phyloP scores from a whole-genome alignment of 2,329 filamentous ascomycete genomes.

The Phialophora chinensis region DNA sequence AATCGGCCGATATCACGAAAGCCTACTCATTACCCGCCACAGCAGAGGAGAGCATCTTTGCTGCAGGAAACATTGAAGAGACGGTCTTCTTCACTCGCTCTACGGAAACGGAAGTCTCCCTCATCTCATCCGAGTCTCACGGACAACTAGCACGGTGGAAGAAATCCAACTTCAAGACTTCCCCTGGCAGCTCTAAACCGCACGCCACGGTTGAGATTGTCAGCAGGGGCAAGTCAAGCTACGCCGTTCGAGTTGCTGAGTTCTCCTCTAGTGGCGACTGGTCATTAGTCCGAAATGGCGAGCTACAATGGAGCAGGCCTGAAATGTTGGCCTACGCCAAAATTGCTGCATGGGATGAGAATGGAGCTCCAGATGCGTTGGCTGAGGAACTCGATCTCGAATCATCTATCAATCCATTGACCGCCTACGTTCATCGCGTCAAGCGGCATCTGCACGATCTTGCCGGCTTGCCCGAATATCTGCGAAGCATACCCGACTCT shows the following conservation, averaged over 20 bases:
- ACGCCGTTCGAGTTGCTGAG: conserved; percentile 78
- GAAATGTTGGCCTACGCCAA: conserved; percentile 83
- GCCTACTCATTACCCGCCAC: conserved; percentile 79
- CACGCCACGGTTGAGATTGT: conserved; percentile 81
- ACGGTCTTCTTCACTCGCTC: conserved; percentile 90
- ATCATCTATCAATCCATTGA: conserved; percentile 76
- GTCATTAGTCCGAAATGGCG: conserved; percentile 82
- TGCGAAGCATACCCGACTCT: conserved; percentile 71
- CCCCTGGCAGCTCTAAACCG: conserved; percentile 46
- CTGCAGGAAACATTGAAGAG: conserved; percentile 75
- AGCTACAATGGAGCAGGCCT: conserved; percentile 76
- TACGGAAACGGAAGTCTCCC: conserved; percentile 72
- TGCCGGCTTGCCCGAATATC: conserved; percentile 73
- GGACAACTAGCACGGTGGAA: conserved; percentile 78
- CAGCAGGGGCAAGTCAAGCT: conserved; percentile 68
- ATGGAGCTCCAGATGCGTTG: conserved; percentile 73
- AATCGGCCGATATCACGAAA: conserved; percentile 71
- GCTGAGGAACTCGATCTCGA: conserved; percentile 84
- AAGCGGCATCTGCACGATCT: conserved; percentile 81
- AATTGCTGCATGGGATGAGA: conserved; percentile 79
- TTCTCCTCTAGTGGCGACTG: conserved; percentile 73
- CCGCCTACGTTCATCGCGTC: conserved; percentile 87
- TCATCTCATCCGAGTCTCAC: conserved; percentile 78
- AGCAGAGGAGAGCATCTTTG: conserved; percentile 74
- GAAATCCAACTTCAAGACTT: conserved; percentile 52